phyloP scores from a whole-genome alignment of 2,329 filamentous ascomycete species.

The Ophiosphaerella korrae region DNA sequence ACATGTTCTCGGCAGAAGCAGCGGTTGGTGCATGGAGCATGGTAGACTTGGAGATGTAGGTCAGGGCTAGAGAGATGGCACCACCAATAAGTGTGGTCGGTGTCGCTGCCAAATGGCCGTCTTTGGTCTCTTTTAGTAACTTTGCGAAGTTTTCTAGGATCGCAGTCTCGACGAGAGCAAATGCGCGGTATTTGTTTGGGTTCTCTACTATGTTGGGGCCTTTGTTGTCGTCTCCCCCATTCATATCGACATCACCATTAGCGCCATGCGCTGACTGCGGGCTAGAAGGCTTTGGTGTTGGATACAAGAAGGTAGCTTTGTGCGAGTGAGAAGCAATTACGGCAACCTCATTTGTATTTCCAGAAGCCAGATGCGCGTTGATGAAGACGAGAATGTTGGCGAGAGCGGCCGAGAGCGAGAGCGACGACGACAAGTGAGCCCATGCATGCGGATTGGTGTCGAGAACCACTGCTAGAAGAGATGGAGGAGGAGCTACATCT shows the following conservation, averaged over 20 bases:
- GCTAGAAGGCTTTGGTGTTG: constrained; percentile 52
- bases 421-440: constrained; percentile 73
- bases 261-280: constrained; percentile 20
- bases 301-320: constrained; percentile 88
- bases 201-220: constrained; percentile 44
- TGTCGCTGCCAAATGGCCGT: constrained; percentile 64
- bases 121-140: constrained; percentile 73
- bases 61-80: constrained; percentile 84
- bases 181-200: constrained; percentile 93
- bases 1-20: constrained; percentile 50
- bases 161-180: constrained; percentile 82
- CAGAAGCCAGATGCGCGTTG: constrained; percentile 93
- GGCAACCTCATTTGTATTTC: constrained; percentile 90
- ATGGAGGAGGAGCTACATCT: constrained; percentile 66
- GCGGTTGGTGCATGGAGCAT: constrained; percentile 53
- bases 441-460: constrained; percentile 97
- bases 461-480: constrained; percentile 86
- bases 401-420: constrained; percentile 82
- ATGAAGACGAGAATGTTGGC: constrained; percentile 93
- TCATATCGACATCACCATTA: constrained; percentile 35
- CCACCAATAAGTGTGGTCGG: constrained; percentile 88
- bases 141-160: constrained; percentile 74
- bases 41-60: constrained; percentile 85
- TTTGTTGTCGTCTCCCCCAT: constrained; percentile 25
- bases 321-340: constrained; percentile 89